Conservation (phyloP, 2,329 filamentous ascomycete species). For the Phoma sp. region DNA sequence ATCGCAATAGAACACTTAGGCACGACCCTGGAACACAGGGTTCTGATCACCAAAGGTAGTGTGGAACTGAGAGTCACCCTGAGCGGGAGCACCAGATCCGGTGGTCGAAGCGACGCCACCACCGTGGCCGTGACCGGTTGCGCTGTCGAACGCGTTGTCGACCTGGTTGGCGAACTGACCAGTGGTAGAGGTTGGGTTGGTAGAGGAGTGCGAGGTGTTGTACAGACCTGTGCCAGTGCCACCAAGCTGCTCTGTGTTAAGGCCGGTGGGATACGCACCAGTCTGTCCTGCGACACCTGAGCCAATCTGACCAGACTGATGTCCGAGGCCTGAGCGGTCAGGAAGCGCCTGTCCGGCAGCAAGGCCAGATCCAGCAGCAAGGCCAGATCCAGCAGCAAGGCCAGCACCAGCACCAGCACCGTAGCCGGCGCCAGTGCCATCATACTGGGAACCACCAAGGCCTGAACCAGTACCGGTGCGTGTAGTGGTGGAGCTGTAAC, state of each 20-base stretch:
- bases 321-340: constrained; percentile 15
- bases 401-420: constrained; percentile 8
- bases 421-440: constrained; percentile 17
- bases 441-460: constrained; percentile 24
- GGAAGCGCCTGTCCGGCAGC: constrained; percentile 7
- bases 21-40: constrained; percentile 51
- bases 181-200: constrained; percentile 18
- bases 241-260: constrained; percentile 18
- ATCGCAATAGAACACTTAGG: constrained; percentile 27
- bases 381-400: too few relatives aligned
- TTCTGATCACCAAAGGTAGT: constrained; percentile 52
- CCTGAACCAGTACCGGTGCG: constrained; percentile 24
- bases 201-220: constrained; percentile 12
- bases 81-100: constrained; percentile 16
- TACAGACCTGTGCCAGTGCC: constrained; percentile 12
- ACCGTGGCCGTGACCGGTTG: constrained; percentile 18
- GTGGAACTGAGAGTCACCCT: constrained; percentile 31
- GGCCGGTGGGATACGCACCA: constrained; percentile 7
- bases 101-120: constrained; percentile 21
- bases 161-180: constrained; percentile 53
- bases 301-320: constrained; percentile 18
- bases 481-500: constrained; percentile 31
- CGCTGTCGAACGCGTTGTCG: constrained; percentile 49
- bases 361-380: constrained; percentile 6
- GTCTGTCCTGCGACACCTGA: constrained; percentile 10